A percentile compares a stretch with the other conserved stretches of the same genome.
Conservation (phyloP, 306 rosid species). For the Cicer judaicum region DNA sequence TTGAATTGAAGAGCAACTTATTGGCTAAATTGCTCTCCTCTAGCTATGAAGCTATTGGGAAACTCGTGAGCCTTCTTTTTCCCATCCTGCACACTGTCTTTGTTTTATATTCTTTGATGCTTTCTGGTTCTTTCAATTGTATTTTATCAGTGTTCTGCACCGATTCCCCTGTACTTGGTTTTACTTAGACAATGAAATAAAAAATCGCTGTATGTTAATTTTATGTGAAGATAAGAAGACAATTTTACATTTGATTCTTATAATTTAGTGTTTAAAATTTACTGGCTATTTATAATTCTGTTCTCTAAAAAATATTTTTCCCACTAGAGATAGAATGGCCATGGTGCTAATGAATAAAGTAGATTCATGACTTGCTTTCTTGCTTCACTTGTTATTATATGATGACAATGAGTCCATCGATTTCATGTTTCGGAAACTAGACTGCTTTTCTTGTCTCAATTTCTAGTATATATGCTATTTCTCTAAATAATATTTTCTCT, state of each 20-base stretch:
- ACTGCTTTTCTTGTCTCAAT: constrained; percentile 1
- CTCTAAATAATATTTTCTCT: constrained; percentile 23
- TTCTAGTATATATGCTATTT: constrained; percentile 6
- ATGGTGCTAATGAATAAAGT: neutral
- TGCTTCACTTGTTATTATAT: constrained; percentile 30
- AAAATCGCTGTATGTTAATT: constrained; percentile 7
- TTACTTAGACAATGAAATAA: constrained; percentile 33
- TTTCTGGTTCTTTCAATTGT: constrained; percentile 41
- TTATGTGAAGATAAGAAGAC: constrained; percentile 12
- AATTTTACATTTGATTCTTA: neutral
- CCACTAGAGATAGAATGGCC: neutral
- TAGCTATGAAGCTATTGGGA: constrained; percentile 87
- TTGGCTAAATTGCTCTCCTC: constrained; percentile 86
- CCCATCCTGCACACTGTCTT: constrained; percentile 18
- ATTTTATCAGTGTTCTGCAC: constrained; percentile 34
- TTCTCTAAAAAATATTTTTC: constrained; percentile 28
- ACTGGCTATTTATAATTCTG: neutral
- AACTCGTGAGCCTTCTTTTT: constrained; percentile 70
- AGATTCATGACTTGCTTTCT: constrained; percentile 33
- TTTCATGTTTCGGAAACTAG: constrained; percentile 28
- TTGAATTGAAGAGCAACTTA: constrained; percentile 80
- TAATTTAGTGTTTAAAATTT: constrained; percentile 15
- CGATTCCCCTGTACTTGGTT: constrained; percentile 30
- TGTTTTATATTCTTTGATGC: constrained; percentile 31
- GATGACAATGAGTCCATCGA: constrained; percentile 24